These are phyloP conservation scores for Cladorrhinum sp. DNA, from an alignment of 2,329 filamentous ascomycete species.

Conservation along the genomic window DNA sequence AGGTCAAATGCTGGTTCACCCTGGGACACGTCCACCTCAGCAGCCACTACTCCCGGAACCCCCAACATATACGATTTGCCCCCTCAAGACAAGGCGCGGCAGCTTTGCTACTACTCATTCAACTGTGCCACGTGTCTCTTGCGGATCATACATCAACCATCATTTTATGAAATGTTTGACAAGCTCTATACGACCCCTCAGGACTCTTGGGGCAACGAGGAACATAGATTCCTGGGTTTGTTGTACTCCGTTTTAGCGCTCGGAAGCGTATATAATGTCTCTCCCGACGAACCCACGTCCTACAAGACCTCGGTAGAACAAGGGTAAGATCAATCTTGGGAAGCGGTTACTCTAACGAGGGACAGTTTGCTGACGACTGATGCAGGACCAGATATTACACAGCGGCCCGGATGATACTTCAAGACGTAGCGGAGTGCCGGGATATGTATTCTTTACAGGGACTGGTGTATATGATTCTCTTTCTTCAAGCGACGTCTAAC, in stretches of 20 bases:
- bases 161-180: conserved; percentile 75
- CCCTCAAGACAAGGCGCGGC: conserved; percentile 52
- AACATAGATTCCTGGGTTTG: conserved; percentile 66
- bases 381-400: conserved; percentile 71
- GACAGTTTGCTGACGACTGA: conserved; percentile 7
- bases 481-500: conserved; percentile 75
- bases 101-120: conserved; percentile 54
- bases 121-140: conserved; percentile 57
- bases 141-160: conserved; percentile 75
- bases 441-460: conserved; percentile 73
- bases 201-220: conserved; percentile 60
- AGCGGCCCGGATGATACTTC: conserved; percentile 61
- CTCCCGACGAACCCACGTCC: conserved; percentile 48
- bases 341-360: neutral
- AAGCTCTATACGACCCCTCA: conserved; percentile 69
- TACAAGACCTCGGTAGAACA: conserved; percentile 54
- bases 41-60: conserved; percentile 22
- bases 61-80: conserved; percentile 65
- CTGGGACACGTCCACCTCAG: conserved; percentile 48
- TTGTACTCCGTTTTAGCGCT: conserved; percentile 69
- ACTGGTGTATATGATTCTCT: conserved; percentile 75
- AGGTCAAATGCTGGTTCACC: conserved; percentile 63
- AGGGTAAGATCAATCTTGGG: conserved; percentile 43
- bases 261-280: conserved; percentile 66
- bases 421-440: conserved; percentile 65